Percentiles rank a stretch among this genome's conserved stretches.
Conservation (phyloP, 2,329 filamentous ascomycete species). For the Pestalotiopsis fici region DNA sequence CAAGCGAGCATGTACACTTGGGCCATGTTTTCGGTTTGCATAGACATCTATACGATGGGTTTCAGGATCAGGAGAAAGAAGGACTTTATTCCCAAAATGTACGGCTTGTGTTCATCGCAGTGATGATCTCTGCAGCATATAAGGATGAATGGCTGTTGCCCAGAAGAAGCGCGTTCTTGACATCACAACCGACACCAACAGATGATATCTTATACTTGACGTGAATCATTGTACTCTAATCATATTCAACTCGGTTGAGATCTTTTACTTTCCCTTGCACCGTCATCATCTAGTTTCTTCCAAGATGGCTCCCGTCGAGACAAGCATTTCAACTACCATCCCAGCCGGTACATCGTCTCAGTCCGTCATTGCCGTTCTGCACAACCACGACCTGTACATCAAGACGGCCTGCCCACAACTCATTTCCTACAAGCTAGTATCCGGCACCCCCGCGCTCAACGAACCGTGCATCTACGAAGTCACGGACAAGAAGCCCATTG, state of each 20-base stretch:
- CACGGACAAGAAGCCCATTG: conserved; percentile 39
- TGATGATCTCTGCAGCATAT: not conserved
- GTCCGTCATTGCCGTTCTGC: conserved; percentile 26
- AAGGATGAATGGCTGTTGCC: not conserved
- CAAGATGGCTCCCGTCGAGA: conserved; percentile 20
- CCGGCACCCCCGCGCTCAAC: conserved; percentile 11
- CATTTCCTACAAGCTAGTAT: conserved; percentile 19
- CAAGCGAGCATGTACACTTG: not conserved
- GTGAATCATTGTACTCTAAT: no score
- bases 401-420: conserved; percentile 24
- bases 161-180: no score
- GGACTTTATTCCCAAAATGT: not conserved
- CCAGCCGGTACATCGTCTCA: conserved; percentile 21
- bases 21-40: not conserved
- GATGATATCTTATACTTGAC: no score
- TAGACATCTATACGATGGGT: not conserved
- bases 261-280: no score
- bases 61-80: not conserved
- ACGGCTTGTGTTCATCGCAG: not conserved
- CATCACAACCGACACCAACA: no score
- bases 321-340: conserved; percentile 42
- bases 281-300: not conserved
- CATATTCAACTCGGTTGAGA: no score
- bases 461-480: conserved; percentile 25
- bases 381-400: conserved; percentile 49